phyloP scores from a whole-genome alignment of 305 asterid genomes.

The Plantago rigida region DNA sequence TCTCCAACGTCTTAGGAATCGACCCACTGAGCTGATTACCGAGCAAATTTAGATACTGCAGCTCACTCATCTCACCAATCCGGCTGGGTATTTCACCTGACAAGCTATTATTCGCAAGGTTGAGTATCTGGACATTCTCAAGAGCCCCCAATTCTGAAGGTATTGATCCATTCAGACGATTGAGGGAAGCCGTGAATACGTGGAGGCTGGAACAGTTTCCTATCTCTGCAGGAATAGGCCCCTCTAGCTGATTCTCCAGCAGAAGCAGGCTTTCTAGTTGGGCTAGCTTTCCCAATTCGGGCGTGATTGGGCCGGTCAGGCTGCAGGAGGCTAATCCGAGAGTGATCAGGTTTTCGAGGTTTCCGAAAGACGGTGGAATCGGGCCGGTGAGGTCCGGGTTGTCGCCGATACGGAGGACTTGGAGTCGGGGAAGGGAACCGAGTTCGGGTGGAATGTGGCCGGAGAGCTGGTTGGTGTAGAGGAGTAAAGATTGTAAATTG shows the following conservation, averaged over 20 bases:
- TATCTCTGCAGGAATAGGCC: constrained; percentile 54
- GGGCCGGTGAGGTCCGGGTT: constrained; percentile 48
- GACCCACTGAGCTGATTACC: constrained; percentile 66
- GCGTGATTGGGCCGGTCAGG: constrained; percentile 54
- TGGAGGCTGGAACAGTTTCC: constrained; percentile 49
- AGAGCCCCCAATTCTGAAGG: constrained; percentile 43
- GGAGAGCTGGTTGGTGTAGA: constrained; percentile 70
- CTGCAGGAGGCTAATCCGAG: constrained; percentile 72
- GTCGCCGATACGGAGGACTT: constrained; percentile 60
- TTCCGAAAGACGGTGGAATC: constrained; percentile 47
- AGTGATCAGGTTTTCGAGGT: constrained; percentile 36
- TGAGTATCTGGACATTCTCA: constrained; percentile 39
- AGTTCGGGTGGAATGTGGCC: constrained; percentile 67
- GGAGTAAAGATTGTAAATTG: constrained; percentile 52
- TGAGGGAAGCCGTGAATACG: constrained; percentile 52
- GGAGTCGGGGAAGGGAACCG: constrained; percentile 40
- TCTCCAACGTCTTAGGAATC: constrained; percentile 47
- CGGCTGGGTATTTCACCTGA: constrained; percentile 52
- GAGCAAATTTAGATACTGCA: constrained; percentile 52
- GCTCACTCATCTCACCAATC: constrained; percentile 40
- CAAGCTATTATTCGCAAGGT: constrained; percentile 61
- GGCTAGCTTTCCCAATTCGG: constrained; percentile 43
- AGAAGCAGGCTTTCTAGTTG: constrained; percentile 41
- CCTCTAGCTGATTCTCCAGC: constrained; percentile 58
- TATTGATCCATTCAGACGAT: constrained; percentile 57